These are phyloP conservation scores for Hordeum pubiflorum DNA, from an alignment of 202 grass and related monocot genomes.

Conservation along the genomic window DNA sequence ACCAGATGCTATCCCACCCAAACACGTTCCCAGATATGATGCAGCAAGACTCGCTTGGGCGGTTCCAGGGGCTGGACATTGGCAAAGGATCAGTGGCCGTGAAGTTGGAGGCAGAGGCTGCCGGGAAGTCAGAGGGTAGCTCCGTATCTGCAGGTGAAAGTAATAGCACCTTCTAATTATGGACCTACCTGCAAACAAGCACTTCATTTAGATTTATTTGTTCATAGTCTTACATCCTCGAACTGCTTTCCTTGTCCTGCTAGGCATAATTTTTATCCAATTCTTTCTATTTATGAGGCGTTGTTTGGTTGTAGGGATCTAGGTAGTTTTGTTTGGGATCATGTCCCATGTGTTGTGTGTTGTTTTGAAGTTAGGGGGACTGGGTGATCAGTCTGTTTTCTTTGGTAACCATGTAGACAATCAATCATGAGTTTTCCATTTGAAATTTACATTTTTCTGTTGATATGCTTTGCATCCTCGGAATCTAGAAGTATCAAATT, in stretches of 20 bases:
- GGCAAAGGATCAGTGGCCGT: constrained; percentile 54
- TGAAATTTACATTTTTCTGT: constrained; percentile 25
- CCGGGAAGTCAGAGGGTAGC: constrained; percentile 63
- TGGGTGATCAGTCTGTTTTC: not conserved
- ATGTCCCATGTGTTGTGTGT: constrained; percentile 8
- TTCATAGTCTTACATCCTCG: constrained; percentile 53
- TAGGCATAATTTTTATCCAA: constrained; percentile 36
- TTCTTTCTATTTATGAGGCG: constrained; percentile 35
- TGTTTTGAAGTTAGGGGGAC: not conserved
- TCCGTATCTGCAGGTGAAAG: constrained; percentile 71
- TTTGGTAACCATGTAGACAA: constrained; percentile 9
- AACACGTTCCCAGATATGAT: constrained; percentile 68
- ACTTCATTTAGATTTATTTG: constrained; percentile 43
- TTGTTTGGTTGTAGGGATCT: constrained; percentile 26
- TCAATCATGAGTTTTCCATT: not conserved
- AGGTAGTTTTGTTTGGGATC: constrained; percentile 30
- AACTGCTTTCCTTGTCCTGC: not conserved
- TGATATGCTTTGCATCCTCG: not conserved
- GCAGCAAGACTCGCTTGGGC: constrained; percentile 74
- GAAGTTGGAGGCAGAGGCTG: constrained; percentile 49
- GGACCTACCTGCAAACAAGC: constrained; percentile 23
- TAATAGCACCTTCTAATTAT: constrained; percentile 63
- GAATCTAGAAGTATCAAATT: not conserved
- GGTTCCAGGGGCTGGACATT: constrained; percentile 73
- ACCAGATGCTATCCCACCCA: constrained; percentile 53